phyloP scores from a whole-genome alignment of 2,329 filamentous ascomycete species.

The Aspergillus pseudonomiae region DNA sequence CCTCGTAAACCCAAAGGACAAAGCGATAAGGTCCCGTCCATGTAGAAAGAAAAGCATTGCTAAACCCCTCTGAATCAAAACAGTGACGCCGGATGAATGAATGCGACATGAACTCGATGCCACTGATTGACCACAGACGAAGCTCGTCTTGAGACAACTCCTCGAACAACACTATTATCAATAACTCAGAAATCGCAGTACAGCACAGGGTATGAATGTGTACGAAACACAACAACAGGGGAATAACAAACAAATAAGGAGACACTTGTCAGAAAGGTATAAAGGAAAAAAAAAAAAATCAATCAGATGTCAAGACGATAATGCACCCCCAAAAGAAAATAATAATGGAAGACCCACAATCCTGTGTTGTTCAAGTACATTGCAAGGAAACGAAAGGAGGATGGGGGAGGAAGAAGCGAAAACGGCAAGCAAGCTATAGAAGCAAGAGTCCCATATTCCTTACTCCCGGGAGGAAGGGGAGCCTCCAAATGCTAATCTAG shows the following conservation, averaged over 20 bases:
- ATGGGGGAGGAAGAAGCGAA: slow-evolving; percentile 16
- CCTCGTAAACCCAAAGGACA: not conserved
- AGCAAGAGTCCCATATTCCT: slow-evolving; percentile 36
- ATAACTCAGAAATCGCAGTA: slow-evolving; percentile 21
- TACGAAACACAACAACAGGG: slow-evolving; percentile 15
- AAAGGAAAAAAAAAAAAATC: slow-evolving; percentile 8
- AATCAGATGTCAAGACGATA: slow-evolving; percentile 26
- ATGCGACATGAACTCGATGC: slow-evolving; percentile 30
- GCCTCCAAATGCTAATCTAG: slow-evolving; percentile 47
- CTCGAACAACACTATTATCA: slow-evolving; percentile 14
- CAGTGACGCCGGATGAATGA: slow-evolving; percentile 30
- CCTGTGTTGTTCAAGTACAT: slow-evolving; percentile 34
- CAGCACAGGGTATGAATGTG: slow-evolving; percentile 39
- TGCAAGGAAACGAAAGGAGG: slow-evolving; percentile 16
- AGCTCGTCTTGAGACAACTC: slow-evolving; percentile 6
- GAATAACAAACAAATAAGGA: slow-evolving; percentile 17
- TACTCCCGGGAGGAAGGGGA: slow-evolving; percentile 40
- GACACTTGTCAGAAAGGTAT: slow-evolving; percentile 19
- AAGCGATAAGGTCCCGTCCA: slow-evolving; percentile 26
- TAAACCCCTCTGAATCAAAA: slow-evolving; percentile 32
- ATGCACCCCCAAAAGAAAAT: slow-evolving; percentile 36
- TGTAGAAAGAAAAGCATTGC: slow-evolving; percentile 27
- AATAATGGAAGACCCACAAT: slow-evolving; percentile 34
- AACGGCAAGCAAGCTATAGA: slow-evolving; percentile 32
- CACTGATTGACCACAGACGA: slow-evolving; percentile 16